Conservation (phyloP, 768 basidiomycete genomes). For the Russula foetens region DNA sequence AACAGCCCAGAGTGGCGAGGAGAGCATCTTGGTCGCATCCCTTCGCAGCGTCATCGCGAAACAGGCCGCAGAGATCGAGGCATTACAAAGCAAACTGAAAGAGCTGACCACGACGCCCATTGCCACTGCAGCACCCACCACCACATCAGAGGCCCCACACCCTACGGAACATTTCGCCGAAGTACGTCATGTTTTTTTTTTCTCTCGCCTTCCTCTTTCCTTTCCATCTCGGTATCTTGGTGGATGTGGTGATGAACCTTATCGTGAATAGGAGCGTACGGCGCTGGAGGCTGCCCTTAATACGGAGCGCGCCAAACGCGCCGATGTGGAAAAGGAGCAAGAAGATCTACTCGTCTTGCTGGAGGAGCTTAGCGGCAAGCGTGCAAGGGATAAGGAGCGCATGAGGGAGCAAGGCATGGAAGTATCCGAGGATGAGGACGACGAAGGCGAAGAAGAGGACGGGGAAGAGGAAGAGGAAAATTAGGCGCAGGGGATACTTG, state of each 20-base stretch:
- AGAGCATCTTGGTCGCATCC: slow-evolving; percentile 68
- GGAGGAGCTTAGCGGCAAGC: slow-evolving; percentile 85
- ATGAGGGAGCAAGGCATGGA: slow-evolving; percentile 72
- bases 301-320: slow-evolving; percentile 53
- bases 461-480: slow-evolving; percentile 20
- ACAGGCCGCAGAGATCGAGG: slow-evolving; percentile 75
- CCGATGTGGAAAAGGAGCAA: slow-evolving; percentile 90
- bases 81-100: slow-evolving; percentile 53
- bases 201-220: not conserved
- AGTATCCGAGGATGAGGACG: slow-evolving; percentile 89
- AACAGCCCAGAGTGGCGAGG: slow-evolving; percentile 60
- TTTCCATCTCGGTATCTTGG: not conserved
- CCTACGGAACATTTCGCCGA: not conserved
- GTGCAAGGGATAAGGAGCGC: slow-evolving; percentile 72
- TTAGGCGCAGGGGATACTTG: not conserved
- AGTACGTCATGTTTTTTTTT: not conserved
- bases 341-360: slow-evolving; percentile 90
- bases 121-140: not conserved
- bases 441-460: slow-evolving; percentile 51
- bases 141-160: not conserved
- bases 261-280: slow-evolving; percentile 31
- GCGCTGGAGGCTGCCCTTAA: slow-evolving; percentile 47
- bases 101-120: slow-evolving; percentile 26
- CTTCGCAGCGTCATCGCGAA: slow-evolving; percentile 75
- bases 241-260: not conserved